Conservation (phyloP, 441 rosid genomes). For the Isatis lusitanica region DNA sequence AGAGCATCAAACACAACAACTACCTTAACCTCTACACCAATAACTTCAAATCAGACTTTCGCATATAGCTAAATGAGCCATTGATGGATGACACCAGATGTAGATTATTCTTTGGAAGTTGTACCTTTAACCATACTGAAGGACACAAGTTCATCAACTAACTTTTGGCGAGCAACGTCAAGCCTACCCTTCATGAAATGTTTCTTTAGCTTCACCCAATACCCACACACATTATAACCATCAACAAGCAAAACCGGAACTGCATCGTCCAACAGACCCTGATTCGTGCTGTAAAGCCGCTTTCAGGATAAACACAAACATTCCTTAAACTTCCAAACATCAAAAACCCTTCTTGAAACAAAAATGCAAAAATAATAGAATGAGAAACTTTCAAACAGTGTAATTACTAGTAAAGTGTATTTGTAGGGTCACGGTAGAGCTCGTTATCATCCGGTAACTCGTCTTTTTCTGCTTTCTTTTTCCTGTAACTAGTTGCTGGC, state of each 20-base stretch:
- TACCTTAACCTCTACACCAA: conserved; percentile 78
- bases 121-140: conserved; percentile 77
- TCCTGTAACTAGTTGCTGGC: conserved; percentile 91
- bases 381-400: conserved; percentile 30
- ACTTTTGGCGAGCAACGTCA: conserved; percentile 79
- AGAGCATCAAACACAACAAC: conserved; percentile 92
- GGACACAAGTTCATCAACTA: conserved; percentile 73
- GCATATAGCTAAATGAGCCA: background rate
- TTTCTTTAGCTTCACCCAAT: conserved; percentile 86
- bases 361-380: background rate
- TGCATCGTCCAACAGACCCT: conserved; percentile 51
- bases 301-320: conserved; percentile 27
- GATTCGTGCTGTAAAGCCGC: conserved; percentile 70
- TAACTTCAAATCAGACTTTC: conserved; percentile 16
- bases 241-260: conserved; percentile 92
- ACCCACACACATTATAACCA: conserved; percentile 95
- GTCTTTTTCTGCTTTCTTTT: conserved; percentile 70
- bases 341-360: conserved; percentile 13
- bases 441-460: conserved; percentile 65
- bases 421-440: conserved; percentile 71
- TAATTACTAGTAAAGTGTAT: conserved; percentile 75
- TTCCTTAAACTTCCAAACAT: conserved; percentile 27
- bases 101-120: background rate
- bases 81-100: background rate
- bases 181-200: conserved; percentile 82